Evolutionary conservation across 139 green algal genomes (phyloP), one percentile per base, ranked within the genome.

Genomic region (Haematococcus sp.): DNA sequence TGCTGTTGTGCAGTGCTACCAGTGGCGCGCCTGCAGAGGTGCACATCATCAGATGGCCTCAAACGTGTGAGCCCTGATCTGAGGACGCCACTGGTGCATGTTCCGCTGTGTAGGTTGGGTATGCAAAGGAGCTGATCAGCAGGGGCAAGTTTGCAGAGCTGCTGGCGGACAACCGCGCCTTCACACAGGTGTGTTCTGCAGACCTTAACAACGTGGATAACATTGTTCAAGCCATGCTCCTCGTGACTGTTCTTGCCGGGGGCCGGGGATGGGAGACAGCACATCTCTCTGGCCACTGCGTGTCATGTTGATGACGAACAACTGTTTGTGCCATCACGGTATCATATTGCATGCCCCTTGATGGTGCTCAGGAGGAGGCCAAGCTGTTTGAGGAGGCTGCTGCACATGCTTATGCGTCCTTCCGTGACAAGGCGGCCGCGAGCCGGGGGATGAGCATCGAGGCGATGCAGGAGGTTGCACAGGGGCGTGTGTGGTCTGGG

Each of bases 401-500:
- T 0, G 46, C 88, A 80, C 83, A 89, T 77, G 92, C 94, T 15
- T 98, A 97, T 82, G 75, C 81, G 28, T 82, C 60, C 20, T 98
- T 98, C 83, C 83, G 93, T 20, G 76, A 91, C 66, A 72, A 72
- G 78, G 80, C 83, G 0, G 83, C 83, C 1, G 63, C 63, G 32
- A 70, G 25, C 20, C 33, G 87, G 23, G 80, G 73, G 49, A 81
- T 92, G 83, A 28, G 32, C 16, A 55, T 79, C 22, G 85, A 89
- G 55, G 68, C 81, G 2, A 90, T 92, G 85, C 83, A 92, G 79
- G 75, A 78, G 65, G 71, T 83, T 31, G 83, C 85, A 34, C 93
- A 98, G 82, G 94, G 94, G 28, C 80, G 94, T 2, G 93, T 98
- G 58, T 98, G 94, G 94, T 90, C 84, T 17, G 94, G 94, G 20